These are phyloP conservation scores for Choanephora cucurbitarum DNA, from an alignment of 371 early-diverging fungal genomes.

Conservation along the genomic window DNA sequence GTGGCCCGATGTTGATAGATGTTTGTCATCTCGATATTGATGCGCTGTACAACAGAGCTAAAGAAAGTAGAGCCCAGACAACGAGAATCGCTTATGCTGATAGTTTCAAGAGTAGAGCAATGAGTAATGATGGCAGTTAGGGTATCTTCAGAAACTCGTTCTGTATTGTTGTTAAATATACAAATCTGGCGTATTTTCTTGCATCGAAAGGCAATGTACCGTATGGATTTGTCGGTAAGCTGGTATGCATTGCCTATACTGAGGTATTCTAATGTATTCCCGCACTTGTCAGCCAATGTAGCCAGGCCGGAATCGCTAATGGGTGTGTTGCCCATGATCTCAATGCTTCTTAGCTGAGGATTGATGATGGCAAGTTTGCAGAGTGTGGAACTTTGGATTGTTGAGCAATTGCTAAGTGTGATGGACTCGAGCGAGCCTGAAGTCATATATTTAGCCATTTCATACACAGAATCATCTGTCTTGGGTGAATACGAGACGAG, in stretches of 20 bases:
- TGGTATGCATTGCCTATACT: slow-evolving; percentile 46
- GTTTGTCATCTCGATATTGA: slow-evolving; percentile 32
- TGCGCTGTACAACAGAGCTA: slow-evolving; percentile 32
- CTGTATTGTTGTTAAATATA: slow-evolving; percentile 44
- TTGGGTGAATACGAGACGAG: slow-evolving; percentile 47
- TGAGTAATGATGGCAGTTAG: slow-evolving; percentile 34
- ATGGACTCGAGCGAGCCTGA: slow-evolving; percentile 37
- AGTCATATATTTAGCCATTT: slow-evolving; percentile 49
- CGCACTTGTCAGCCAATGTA: slow-evolving; percentile 40
- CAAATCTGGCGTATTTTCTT: slow-evolving; percentile 32
- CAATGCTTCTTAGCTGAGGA: slow-evolving; percentile 39
- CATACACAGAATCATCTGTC: slow-evolving; percentile 51
- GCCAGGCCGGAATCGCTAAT: slow-evolving; percentile 43
- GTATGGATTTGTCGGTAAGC: slow-evolving; percentile 40
- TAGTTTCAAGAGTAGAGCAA: slow-evolving; percentile 28
- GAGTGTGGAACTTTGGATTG: slow-evolving; percentile 46
- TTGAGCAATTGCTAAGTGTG: slow-evolving; percentile 35
- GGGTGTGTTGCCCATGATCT: slow-evolving; percentile 46
- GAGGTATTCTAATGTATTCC: slow-evolving; percentile 33
- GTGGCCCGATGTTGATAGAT: slow-evolving; percentile 14
- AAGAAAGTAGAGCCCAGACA: slow-evolving; percentile 37
- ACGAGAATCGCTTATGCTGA: slow-evolving; percentile 51
- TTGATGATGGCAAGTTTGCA: slow-evolving; percentile 48
- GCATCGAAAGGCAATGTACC: slow-evolving; percentile 35
- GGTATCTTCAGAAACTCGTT: slow-evolving; percentile 35